These are phyloP conservation scores for Cercospora sp. DNA, from an alignment of 2,329 filamentous ascomycete species.

Conservation along the genomic window DNA sequence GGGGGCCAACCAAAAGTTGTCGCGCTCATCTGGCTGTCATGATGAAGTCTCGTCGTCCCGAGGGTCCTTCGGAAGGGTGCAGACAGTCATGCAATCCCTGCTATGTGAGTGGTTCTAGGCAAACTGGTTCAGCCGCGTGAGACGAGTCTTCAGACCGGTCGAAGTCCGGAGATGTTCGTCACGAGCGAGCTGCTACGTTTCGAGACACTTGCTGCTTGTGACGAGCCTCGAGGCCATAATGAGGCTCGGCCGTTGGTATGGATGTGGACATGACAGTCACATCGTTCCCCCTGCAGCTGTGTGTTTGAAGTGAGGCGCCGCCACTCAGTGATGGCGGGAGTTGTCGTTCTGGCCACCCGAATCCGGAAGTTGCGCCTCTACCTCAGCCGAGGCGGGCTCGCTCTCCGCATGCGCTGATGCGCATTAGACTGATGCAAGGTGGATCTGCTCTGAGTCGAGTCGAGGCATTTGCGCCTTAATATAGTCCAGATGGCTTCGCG, in stretches of 20 bases:
- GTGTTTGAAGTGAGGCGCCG: neutral
- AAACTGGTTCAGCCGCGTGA: neutral
- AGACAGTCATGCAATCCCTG: neutral
- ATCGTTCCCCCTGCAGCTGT: neutral
- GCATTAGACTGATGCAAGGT: neutral
- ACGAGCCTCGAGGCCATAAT: neutral
- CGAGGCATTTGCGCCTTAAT: neutral
- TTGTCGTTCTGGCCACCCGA: neutral
- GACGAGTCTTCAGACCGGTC: neutral
- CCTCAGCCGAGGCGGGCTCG: neutral
- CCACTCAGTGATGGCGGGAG: neutral
- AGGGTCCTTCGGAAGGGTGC: neutral
- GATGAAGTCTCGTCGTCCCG: neutral
- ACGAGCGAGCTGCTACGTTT: neutral
- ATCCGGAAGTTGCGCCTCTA: neutral
- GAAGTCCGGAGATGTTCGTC: neutral
- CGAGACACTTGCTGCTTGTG: neutral
- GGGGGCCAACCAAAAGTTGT: neutral
- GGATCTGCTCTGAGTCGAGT: neutral
- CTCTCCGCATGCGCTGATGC: neutral
- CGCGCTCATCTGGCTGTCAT: neutral
- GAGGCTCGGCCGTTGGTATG: neutral
- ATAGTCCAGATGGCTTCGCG: neutral
- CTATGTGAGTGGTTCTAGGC: neutral
- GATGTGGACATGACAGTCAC: neutral